These are phyloP conservation scores for Apiotrichum sp. DNA, from an alignment of 1,284 basidiomycete species.

Conservation along the genomic window DNA sequence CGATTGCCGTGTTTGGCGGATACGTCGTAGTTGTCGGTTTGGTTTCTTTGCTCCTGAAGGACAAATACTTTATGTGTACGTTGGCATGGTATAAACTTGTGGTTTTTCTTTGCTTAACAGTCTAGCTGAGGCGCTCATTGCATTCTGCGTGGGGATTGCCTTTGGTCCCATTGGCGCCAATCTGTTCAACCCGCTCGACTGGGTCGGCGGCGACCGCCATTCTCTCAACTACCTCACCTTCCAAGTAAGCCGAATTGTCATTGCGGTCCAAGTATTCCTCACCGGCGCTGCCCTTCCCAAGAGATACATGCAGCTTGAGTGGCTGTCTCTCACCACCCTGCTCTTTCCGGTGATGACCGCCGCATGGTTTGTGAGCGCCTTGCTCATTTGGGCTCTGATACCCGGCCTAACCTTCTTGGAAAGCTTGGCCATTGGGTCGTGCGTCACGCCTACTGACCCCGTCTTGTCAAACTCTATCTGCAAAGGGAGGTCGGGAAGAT, in stretches of 20 bases:
- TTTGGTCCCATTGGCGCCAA: conserved; percentile 51
- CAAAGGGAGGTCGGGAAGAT: conserved; percentile 27
- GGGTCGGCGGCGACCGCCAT: conserved; percentile 17
- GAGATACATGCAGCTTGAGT: conserved; percentile 75
- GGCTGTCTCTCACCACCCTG: conserved; percentile 75
- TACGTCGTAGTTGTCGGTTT: conserved; percentile 44
- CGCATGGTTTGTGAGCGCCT: conserved; percentile 80
- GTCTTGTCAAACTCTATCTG: conserved; percentile 65
- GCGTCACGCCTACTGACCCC: conserved; percentile 93
- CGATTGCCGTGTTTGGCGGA: conserved; percentile 37
- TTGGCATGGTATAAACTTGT: no score
- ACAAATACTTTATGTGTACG: conserved; percentile 46
- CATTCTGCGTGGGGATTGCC: conserved; percentile 86
- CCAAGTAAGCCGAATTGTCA: conserved; percentile 84
- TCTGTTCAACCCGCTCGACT: conserved; percentile 27
- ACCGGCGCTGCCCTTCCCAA: conserved; percentile 91
- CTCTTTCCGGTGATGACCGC: conserved; percentile 72
- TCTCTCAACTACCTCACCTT: conserved; percentile 46
- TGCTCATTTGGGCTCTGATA: conserved; percentile 80
- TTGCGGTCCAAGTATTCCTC: conserved; percentile 94
- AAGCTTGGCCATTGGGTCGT: conserved; percentile 79
- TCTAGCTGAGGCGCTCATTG: conserved; percentile 88
- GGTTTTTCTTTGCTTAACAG: conserved; percentile 34
- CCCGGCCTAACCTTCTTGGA: conserved; percentile 81
- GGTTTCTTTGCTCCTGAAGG: conserved; percentile 46